Evolutionary conservation across 176 grass and related monocot species (phyloP).

Genomic region (Musa beccarii): DNA sequence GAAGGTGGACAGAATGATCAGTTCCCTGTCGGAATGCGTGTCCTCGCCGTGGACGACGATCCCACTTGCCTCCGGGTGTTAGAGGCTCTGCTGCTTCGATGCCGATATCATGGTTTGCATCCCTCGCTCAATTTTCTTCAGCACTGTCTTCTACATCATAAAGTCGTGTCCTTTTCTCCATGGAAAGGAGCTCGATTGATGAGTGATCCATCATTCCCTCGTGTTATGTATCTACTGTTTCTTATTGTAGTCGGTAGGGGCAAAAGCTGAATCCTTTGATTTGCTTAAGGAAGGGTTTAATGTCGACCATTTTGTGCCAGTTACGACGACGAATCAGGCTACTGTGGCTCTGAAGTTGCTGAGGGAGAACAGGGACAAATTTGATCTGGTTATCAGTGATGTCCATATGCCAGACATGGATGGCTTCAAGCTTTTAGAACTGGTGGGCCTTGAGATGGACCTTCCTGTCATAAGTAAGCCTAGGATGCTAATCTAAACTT

Average conservation of each 20-base stretch:
- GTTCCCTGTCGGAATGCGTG: constrained; percentile 71
- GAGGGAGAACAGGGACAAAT: constrained; percentile 65
- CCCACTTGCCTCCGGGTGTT: constrained; percentile 57
- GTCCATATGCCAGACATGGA: constrained; percentile 80
- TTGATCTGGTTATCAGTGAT: constrained; percentile 91
- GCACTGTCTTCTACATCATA: background rate
- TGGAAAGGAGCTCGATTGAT: background rate
- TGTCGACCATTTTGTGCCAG: constrained; percentile 33
- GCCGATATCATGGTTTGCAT: constrained; percentile 38
- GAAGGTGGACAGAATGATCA: constrained; percentile 23
- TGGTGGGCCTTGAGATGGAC: constrained; percentile 82
- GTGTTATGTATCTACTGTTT: background rate
- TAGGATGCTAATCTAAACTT: background rate
- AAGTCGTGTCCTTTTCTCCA: background rate
- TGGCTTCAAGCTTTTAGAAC: constrained; percentile 77
- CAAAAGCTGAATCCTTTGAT: background rate
- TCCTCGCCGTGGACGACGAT: constrained; percentile 78
- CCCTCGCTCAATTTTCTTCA: background rate
- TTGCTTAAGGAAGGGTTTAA: constrained; percentile 9
- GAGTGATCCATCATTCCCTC: background rate
- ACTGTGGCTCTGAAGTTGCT: constrained; percentile 54
- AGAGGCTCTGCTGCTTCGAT: constrained; percentile 34
- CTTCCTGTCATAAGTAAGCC: constrained; percentile 93
- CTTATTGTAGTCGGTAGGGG: background rate
- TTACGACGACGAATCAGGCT: constrained; percentile 60